Evolutionary conservation across 768 basidiomycete genomes (phyloP), one percentile per base, ranked within the genome.

Genomic region (Russula foetens): DNA sequence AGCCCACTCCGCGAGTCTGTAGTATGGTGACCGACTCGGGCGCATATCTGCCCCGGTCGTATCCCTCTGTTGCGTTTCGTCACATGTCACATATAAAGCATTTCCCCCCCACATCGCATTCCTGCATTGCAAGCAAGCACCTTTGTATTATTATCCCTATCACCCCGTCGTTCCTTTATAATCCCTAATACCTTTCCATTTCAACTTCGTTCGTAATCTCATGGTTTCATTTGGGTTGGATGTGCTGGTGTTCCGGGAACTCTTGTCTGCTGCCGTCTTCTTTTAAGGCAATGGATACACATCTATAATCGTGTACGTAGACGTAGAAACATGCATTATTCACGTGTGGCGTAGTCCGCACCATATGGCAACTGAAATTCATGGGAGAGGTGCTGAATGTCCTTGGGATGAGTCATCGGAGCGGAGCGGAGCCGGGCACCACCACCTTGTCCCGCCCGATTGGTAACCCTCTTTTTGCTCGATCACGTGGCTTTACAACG

Each of bases 111-210:
- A 21, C 60, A 57, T 53, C 44, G 45, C 38, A 62, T 58, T n/a
- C 21, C 26, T 17, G 50, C 56, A 56, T 56, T 28, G 28, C 56
- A 58, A 38, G 33, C 39, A 26, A n/a, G n/a, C 39, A 7, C 39
- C 26, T 11, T 5, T 62, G 60, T 62, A 62, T 62, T 51, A 58
- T 53, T 62, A 62, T 57, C 60, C 45, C 60, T 52, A 56, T 39
- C 49, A 41, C 58, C 15, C 17, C 29, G 49, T 56, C 60, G 60
- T 39, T 57, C 56, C 38, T 53, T 62, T 31, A 45, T 39, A 5
- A 23, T 12, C 21, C 29, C 17, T 47, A 56, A 62, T 53, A 53
- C 49, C 28, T 29, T 41, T 33, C 55, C 8, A 12, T 43, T 21
- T 31, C 26, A 28, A 41, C 15, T 51, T 51, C 31, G 5, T n/a